A percentile compares a stretch with the other conserved stretches of the same genome.
Conservation (phyloP, 2,329 filamentous ascomycete species). For the Periconia sp. region DNA sequence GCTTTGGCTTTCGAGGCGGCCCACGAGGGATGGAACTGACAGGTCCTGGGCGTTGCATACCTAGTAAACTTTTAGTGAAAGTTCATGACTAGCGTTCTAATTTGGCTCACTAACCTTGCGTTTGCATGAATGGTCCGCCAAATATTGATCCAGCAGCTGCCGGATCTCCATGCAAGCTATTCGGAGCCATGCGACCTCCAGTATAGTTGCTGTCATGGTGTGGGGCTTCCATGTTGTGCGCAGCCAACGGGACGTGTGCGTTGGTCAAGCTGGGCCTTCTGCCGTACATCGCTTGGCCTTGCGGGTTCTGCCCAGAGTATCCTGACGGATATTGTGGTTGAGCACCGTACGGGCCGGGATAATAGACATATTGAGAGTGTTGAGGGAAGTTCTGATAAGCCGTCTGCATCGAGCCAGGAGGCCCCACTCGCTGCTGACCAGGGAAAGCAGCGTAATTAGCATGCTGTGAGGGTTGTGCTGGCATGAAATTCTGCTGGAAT, state of each 20-base stretch:
- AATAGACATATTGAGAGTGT: conserved; percentile 43
- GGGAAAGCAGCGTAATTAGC: conserved; percentile 29
- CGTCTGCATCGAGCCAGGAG: conserved; percentile 26
- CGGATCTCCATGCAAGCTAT: conserved; percentile 22
- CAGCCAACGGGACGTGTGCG: conserved; percentile 21
- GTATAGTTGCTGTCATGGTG: conserved; percentile 24
- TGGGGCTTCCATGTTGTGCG: conserved; percentile 26
- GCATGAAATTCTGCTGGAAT: conserved; percentile 37
- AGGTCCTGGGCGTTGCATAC: conserved; percentile 25
- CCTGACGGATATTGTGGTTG: conserved; percentile 34
- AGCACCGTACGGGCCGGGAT: conserved; percentile 38
- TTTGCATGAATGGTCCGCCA: conserved; percentile 19
- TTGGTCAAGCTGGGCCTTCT: conserved; percentile 35
- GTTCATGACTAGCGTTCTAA: background rate
- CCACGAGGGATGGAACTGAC: conserved; percentile 58
- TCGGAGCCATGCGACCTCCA: conserved; percentile 18
- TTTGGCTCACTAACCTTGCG: conserved; percentile 25
- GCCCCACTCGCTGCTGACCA: conserved; percentile 30
- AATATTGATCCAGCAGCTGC: conserved; percentile 21
- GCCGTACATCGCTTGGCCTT: conserved; percentile 32
- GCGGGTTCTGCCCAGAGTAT: conserved; percentile 30
- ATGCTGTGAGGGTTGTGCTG: conserved; percentile 31
- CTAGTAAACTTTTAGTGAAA: conserved; percentile 17
- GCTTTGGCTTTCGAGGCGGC: conserved; percentile 70
- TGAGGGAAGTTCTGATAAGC: conserved; percentile 40